Evolutionary conservation across 2,329 filamentous ascomycete species (phyloP), one percentile per base, ranked within the genome.

Genomic region (Dactylellina parvicollis): DNA sequence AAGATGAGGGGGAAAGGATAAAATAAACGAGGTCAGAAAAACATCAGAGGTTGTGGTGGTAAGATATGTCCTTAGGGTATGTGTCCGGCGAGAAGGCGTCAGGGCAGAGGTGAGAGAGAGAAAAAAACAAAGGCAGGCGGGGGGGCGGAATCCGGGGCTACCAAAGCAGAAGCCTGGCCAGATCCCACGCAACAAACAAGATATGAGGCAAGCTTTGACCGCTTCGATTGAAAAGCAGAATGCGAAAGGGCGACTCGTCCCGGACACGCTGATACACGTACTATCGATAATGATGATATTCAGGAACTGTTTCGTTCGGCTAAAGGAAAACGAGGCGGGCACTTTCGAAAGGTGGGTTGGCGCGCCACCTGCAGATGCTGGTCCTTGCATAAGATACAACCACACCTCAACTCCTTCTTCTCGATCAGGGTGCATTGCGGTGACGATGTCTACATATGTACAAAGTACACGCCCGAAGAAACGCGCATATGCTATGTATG

Each of bases 311-410:
- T 4, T 55, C 28, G 34, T 34, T 34, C 60, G 60, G 69, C 60
- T 73, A 65, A 55, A 66, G 49, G 38, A 73, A 73, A 73, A 73
- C 69, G 69, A 73, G 69, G 69, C 69, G 69, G 60, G 30, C 69
- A 65, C 60, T 55, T 73, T 73, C 24, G 34, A 62, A 64, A 24
- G 42, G 67, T 46, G 47, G 20, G 55, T 47, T 62, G 49, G 40
- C 65, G 66, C 66, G 38, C 49, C 66, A 54, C 34, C 7, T 46
- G 16, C 46, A 32, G 12, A 56, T 50, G 64, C 54, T 40, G 28
- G 55, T 60, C 64, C 64, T 52, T 42, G 50, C 61, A 18, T 32
- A 16, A 49, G 22, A 47, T 54, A 42, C 55, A 32, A 56, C n/a
- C 20, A 26, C 24, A 30, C 24, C n/a, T 28, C 18, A 2, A 30